Evolutionary conservation across 2,329 filamentous ascomycete species (phyloP).

Genomic region (Talaromyces marneffei): DNA sequence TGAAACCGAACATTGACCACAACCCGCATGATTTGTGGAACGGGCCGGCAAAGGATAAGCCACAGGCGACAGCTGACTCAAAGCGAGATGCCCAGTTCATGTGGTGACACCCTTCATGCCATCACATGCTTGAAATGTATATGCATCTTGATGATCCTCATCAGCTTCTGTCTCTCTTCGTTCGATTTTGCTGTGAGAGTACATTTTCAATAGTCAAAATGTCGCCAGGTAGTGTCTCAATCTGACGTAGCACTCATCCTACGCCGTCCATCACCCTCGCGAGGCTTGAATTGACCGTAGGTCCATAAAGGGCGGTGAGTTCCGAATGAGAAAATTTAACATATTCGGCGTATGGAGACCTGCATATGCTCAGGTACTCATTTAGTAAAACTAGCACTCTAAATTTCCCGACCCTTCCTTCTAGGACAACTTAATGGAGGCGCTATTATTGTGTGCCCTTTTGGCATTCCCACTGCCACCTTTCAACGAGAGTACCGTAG

Average conservation of each 20-base stretch:
- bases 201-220: neutral
- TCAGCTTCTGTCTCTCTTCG: neutral
- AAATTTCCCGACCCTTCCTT: neutral
- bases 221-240: neutral
- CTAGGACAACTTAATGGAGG: slow-evolving; percentile 9
- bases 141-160: neutral
- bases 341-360: slow-evolving; percentile 12
- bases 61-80: neutral
- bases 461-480: neutral
- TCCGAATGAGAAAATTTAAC: slow-evolving; percentile 1
- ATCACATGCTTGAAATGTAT: neutral
- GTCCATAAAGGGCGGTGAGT: slow-evolving; percentile 12
- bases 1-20: neutral
- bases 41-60: neutral
- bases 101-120: neutral
- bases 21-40: neutral
- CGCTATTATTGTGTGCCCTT: slow-evolving; percentile 7
- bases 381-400: slow-evolving; percentile 7
- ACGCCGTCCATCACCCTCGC: neutral
- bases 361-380: slow-evolving; percentile 10
- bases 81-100: neutral
- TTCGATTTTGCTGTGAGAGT: neutral
- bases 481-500: neutral
- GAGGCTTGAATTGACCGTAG: neutral
- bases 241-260: neutral